Conservation (phyloP, 768 basidiomycete genomes). For the Russula abietina region DNA sequence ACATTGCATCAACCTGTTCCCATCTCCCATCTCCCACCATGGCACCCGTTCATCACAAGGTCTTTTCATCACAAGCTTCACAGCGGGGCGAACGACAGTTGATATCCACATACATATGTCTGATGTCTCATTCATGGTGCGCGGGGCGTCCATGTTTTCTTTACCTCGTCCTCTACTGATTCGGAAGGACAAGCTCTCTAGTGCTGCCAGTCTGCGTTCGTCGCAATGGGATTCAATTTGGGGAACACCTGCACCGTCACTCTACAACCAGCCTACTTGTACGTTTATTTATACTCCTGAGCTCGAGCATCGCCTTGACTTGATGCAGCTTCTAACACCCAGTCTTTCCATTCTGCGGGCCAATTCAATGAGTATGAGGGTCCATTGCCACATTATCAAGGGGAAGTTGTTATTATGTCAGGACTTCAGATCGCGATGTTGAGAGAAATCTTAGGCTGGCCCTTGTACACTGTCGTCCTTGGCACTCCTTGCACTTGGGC, state of each 20-base stretch:
- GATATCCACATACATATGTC: too few relatives aligned
- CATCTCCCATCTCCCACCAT: too few relatives aligned
- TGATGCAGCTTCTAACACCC: conserved; percentile 38
- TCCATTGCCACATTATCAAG: conserved; percentile 34
- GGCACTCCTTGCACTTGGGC: conserved; percentile 81
- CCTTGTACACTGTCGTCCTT: conserved; percentile 85
- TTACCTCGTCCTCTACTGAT: too few relatives aligned
- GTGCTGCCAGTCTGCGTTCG: conserved; percentile 72
- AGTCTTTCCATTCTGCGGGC: conserved; percentile 41
- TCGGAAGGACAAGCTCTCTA: conserved; percentile 79
- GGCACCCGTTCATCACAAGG: too few relatives aligned
- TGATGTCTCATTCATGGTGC: too few relatives aligned
- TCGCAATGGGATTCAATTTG: conserved; percentile 77
- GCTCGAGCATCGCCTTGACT: conserved; percentile 26
- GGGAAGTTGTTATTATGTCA: conserved; percentile 74
- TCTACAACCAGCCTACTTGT: conserved; percentile 64
- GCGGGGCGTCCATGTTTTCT: too few relatives aligned
- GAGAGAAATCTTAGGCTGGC: conserved; percentile 79
- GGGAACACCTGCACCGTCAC: conserved; percentile 62
- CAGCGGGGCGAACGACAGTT: too few relatives aligned
- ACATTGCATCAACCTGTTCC: too few relatives aligned
- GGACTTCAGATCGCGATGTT: conserved; percentile 79
- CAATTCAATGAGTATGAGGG: conserved; percentile 44
- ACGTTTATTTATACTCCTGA: conserved; percentile 32
- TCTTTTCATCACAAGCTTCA: too few relatives aligned